phyloP scores from a whole-genome alignment of 2,329 filamentous ascomycete genomes.

The Microcyclospora pomicola region DNA sequence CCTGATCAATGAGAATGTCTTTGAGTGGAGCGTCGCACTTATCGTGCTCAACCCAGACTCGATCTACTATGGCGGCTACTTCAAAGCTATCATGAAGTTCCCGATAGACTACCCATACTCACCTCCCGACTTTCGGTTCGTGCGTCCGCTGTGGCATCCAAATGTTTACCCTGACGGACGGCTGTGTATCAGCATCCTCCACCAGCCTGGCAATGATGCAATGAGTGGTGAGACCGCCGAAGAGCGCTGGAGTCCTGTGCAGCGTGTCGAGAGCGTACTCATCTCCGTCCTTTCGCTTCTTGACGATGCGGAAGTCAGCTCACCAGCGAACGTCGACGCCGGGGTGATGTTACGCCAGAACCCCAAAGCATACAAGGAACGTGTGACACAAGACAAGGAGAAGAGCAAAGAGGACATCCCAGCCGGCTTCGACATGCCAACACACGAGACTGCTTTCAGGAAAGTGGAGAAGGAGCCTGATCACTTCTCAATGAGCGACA shows the following conservation, averaged over 20 bases:
- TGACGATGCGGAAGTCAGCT: constrained; percentile 86
- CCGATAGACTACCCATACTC: constrained; percentile 77
- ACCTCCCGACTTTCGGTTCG: constrained; percentile 81
- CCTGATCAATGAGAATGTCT: constrained; percentile 69
- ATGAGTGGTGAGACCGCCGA: constrained; percentile 82
- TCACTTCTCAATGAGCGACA: constrained; percentile 57
- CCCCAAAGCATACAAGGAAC: constrained; percentile 52
- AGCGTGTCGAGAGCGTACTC: constrained; percentile 87
- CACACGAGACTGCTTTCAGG: constrained; percentile 46
- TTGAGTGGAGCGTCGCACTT: constrained; percentile 75
- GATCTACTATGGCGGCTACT: constrained; percentile 82
- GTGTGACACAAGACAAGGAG: constrained; percentile 56
- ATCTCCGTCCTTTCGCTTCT: constrained; percentile 84
- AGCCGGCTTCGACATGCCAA: constrained; percentile 67
- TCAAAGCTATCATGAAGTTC: constrained; percentile 82
- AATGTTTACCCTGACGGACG: constrained; percentile 87
- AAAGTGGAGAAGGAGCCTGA: constrained; percentile 42
- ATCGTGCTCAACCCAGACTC: constrained; percentile 90
- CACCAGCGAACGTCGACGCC: constrained; percentile 89
- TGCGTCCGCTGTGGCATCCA: constrained; percentile 69
- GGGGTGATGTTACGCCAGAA: constrained; percentile 71
- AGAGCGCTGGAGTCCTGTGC: constrained; percentile 88
- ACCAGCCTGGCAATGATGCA: constrained; percentile 78
- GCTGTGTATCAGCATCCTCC: constrained; percentile 92
- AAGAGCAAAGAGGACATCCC: constrained; percentile 69